These are phyloP conservation scores for Clathrospora elynae DNA, from an alignment of 2,329 filamentous ascomycete species.

Conservation along the genomic window DNA sequence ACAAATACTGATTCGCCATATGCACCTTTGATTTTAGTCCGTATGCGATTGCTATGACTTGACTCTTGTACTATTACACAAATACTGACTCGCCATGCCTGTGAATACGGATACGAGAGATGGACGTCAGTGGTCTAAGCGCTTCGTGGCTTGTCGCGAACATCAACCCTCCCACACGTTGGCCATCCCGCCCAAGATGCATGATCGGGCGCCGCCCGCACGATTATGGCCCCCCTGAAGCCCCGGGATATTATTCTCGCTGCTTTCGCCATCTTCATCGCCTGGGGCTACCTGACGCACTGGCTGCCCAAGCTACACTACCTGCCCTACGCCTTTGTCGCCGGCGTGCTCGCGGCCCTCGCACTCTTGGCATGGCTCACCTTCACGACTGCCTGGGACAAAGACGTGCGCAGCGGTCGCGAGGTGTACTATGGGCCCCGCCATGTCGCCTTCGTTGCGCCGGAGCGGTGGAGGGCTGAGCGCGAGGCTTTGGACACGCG, in stretches of 20 bases:
- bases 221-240: slow-evolving; percentile 74
- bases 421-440: slow-evolving; percentile 50
- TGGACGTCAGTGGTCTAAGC: slow-evolving; percentile 29
- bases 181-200: slow-evolving; percentile 41
- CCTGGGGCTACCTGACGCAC: slow-evolving; percentile 84
- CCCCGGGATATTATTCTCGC: slow-evolving; percentile 71
- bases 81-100: no score
- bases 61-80: no score
- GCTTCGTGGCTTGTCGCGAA: slow-evolving; percentile 20
- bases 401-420: slow-evolving; percentile 49
- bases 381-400: slow-evolving; percentile 60
- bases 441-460: slow-evolving; percentile 63
- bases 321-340: slow-evolving; percentile 80
- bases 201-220: slow-evolving; percentile 44
- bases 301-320: slow-evolving; percentile 84
- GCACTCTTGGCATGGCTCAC: slow-evolving; percentile 63
- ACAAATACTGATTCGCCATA: no score
- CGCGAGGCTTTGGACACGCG: slow-evolving; percentile 67
- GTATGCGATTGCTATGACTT: no score
- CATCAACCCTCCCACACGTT: slow-evolving; percentile 23
- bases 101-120: slow-evolving; percentile 15
- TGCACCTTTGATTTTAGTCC: no score
- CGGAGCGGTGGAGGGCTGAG: slow-evolving; percentile 72
- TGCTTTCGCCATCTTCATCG: slow-evolving; percentile 73
- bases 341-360: slow-evolving; percentile 65